Base-by-base conservation (phyloP, 2,329 filamentous ascomycete species). In the Aspergillus spinulosporus region DNA sequence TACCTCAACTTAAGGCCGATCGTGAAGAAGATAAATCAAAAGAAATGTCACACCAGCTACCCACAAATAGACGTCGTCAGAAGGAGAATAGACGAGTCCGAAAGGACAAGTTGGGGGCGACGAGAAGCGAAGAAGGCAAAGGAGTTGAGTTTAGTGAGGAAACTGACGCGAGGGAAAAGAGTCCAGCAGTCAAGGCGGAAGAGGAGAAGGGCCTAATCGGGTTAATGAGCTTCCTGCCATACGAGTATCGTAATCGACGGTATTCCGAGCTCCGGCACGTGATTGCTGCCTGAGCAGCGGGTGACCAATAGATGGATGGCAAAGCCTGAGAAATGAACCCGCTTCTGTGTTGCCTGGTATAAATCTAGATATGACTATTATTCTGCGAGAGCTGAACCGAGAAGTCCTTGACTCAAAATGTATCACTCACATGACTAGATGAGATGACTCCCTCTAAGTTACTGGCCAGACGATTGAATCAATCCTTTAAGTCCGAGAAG, bases 11-110 rank as follows among this genome's bases (percentile, higher is more conserved):
- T 42, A 49, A 39, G 51, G 37, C 53, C 52, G 43, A 49, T 29
- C 42, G 44, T 44, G 39, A 8, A 39, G 53, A 50, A 54, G 15
- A 32, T 32, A 51, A 48, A 44, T 32, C 42, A 54, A 54, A 43
- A 57, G 40, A 57, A 52, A 54, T 49, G 50, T 53, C 59, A 60
- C 56, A 51, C 57, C 54, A 60, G 56, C 62, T 60, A 52, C 47
- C 55, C 59, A 62, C 59, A 54, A 54, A 39, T 15, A 56, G 34
- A 14, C 26, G 48, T 57, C 54, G 59, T 59, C 60, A 58, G 52
- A 61, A 54, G 55, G 28, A 59, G 58, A 40, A 54, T 59, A 49
- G 37, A 54, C 58, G 51, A 57, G 48, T 54, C 52, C 52, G 49
- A 28, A 56, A 57, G 49, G 48, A 48, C 44, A 31, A 29, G 29